A percentile compares a stretch with the other conserved stretches of the same genome.
These are phyloP conservation scores for Neurospora pannonica DNA, from an alignment of 495 filamentous ascomycete species.

Conservation along the genomic window DNA sequence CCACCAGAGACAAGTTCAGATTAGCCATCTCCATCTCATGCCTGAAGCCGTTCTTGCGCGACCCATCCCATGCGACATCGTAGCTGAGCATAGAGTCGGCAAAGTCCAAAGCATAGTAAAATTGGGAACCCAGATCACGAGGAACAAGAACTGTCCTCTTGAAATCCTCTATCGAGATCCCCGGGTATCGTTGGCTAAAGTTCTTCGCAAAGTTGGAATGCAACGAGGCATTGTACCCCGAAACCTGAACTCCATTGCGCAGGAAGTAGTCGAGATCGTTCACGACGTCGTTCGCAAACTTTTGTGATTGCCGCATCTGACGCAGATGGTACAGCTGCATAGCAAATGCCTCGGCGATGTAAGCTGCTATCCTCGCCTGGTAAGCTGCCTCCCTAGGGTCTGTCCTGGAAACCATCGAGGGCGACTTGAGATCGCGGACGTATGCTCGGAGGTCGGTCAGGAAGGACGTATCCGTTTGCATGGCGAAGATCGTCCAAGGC, in stretches of 20 bases:
- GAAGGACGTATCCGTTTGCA: slow-evolving; percentile 65
- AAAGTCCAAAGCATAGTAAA: slow-evolving; percentile 70
- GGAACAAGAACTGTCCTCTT: slow-evolving; percentile 59
- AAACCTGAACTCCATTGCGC: slow-evolving; percentile 60
- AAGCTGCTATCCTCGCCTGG: slow-evolving; percentile 65
- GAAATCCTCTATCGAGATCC: slow-evolving; percentile 61
- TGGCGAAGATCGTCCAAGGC: slow-evolving; percentile 76
- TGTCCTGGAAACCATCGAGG: slow-evolving; percentile 35
- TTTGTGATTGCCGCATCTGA: slow-evolving; percentile 54
- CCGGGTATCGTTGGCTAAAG: slow-evolving; percentile 64
- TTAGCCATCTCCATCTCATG: slow-evolving; percentile 80
- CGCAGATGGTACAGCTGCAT: slow-evolving; percentile 79
- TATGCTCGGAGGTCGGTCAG: slow-evolving; percentile 58
- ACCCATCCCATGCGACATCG: slow-evolving; percentile 65
- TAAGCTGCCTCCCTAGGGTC: slow-evolving; percentile 41
- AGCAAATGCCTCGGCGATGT: slow-evolving; percentile 79
- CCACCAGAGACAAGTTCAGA: slow-evolving; percentile 79
- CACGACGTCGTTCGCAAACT: slow-evolving; percentile 57
- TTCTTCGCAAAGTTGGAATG: slow-evolving; percentile 80
- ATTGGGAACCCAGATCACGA: slow-evolving; percentile 56
- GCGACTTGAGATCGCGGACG: slow-evolving; percentile 50
- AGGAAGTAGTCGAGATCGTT: slow-evolving; percentile 68
- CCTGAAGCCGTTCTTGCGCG: slow-evolving; percentile 57
- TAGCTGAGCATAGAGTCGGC: slow-evolving; percentile 66
- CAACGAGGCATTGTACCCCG: slow-evolving; percentile 73